Conservation (phyloP, 2,329 filamentous ascomycete species). For the Penicillium sp. region DNA sequence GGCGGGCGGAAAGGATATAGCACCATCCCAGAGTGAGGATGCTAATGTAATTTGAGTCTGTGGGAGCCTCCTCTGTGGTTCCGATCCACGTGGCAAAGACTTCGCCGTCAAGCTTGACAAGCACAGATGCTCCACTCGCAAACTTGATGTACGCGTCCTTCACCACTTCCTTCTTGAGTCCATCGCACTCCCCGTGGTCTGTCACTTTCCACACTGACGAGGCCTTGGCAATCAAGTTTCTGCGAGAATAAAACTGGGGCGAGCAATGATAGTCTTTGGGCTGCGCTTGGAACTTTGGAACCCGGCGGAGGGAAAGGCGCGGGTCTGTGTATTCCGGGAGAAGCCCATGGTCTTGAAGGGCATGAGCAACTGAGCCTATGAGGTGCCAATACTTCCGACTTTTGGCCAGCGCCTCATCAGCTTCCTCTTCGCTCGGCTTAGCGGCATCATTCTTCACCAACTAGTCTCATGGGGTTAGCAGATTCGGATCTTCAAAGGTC, state of each 20-base stretch:
- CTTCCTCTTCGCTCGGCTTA: background rate
- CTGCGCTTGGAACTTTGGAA: constrained; percentile 8
- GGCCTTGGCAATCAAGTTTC: background rate
- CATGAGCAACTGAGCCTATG: constrained; percentile 5
- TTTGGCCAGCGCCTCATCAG: constrained; percentile 6
- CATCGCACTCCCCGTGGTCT: constrained; percentile 8
- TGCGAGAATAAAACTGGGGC: background rate
- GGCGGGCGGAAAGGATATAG: constrained; percentile 17
- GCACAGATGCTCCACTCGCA: constrained; percentile 6
- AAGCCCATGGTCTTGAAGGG: background rate
- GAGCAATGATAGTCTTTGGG: background rate
- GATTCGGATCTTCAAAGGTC: background rate
- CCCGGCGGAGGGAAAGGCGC: constrained; percentile 8
- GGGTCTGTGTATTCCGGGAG: constrained; percentile 10
- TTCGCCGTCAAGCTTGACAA: constrained; percentile 6
- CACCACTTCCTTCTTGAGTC: constrained; percentile 6
- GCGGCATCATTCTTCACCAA: background rate
- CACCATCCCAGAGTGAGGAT: constrained; percentile 18
- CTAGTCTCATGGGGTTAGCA: background rate
- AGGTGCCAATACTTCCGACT: constrained; percentile 17
- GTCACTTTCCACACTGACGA: constrained; percentile 11
- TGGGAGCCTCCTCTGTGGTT: background rate
- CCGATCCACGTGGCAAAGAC: constrained; percentile 9
- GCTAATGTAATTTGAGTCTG: constrained; percentile 9
- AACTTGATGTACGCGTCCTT: background rate